Percentiles rank a stretch among this genome's conserved stretches.
Conservation (phyloP, 2,329 filamentous ascomycete species). For the Corinectria fuckeliana region DNA sequence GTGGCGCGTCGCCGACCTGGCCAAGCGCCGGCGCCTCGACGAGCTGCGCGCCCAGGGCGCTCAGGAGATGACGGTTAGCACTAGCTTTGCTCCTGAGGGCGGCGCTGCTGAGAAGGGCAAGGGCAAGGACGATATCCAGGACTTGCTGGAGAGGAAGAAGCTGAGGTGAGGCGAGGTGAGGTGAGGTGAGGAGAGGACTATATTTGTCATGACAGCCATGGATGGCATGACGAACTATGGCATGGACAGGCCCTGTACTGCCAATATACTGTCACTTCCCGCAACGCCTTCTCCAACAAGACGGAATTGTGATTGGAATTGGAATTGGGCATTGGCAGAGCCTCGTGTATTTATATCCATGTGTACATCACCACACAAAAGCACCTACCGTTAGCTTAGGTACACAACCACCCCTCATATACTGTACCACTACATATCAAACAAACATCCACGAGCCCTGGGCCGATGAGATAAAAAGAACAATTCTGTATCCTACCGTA, state of each 20-base stretch:
- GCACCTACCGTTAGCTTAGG: slow-evolving; percentile 11
- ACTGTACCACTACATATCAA: slow-evolving; percentile 4
- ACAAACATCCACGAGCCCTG: background rate
- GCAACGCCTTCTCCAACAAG: background rate
- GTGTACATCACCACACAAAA: slow-evolving; percentile 18
- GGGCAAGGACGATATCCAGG: slow-evolving; percentile 48
- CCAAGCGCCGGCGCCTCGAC: slow-evolving; percentile 80
- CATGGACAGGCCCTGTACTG: background rate
- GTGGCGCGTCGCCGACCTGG: slow-evolving; percentile 88
- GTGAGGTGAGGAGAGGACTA: background rate
- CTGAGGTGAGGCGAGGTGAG: slow-evolving; percentile 26
- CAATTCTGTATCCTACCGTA: slow-evolving; percentile 37
- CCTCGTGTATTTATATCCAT: slow-evolving; percentile 12
- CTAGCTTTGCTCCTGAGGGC: slow-evolving; percentile 46
- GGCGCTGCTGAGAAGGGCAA: slow-evolving; percentile 40
- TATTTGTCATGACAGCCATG: too few species aligned
- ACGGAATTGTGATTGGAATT: too few species aligned
- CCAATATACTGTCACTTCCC: too few species aligned
- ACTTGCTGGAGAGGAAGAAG: slow-evolving; percentile 48
- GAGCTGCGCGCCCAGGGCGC: slow-evolving; percentile 78
- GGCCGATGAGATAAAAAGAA: slow-evolving; percentile 17
- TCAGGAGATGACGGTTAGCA: slow-evolving; percentile 58
- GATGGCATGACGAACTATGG: background rate
- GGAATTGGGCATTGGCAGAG: too few species aligned
- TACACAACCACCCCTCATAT: slow-evolving; percentile 8